Evolutionary conservation across 2,329 filamentous ascomycete genomes (phyloP).

Genomic region (Ceratocystis variospora): DNA sequence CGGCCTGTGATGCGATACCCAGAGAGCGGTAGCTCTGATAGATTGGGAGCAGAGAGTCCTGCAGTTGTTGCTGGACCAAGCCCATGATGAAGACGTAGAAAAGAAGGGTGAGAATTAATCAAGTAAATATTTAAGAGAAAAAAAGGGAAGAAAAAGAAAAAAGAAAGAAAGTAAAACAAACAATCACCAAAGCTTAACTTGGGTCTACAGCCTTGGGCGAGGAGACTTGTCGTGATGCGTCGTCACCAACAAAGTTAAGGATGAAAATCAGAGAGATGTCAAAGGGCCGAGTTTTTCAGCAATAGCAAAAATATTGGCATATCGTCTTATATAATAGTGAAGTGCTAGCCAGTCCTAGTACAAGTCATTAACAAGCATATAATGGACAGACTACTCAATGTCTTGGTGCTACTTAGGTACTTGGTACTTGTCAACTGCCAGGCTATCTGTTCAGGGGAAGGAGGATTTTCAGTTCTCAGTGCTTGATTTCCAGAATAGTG

Average conservation of each 20-base stretch:
- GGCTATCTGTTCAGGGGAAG: slow-evolving; percentile 1
- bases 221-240: slow-evolving; percentile 1
- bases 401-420: neutral
- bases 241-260: slow-evolving; percentile 3
- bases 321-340: slow-evolving; percentile 1
- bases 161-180: slow-evolving; percentile 2
- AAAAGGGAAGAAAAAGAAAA: slow-evolving; percentile 15
- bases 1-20: slow-evolving; percentile 35
- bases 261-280: slow-evolving; percentile 1
- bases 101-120: neutral
- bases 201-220: neutral
- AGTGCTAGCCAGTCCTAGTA: neutral
- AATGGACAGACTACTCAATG: neutral
- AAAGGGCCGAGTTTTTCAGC: neutral
- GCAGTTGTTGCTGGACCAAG: slow-evolving; percentile 38
- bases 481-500: neutral
- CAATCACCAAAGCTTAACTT: neutral
- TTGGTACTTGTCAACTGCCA: neutral
- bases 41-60: slow-evolving; percentile 29
- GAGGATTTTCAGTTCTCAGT: neutral
- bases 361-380: too few relatives aligned
- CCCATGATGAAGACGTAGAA: slow-evolving; percentile 34
- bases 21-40: slow-evolving; percentile 37
- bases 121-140: slow-evolving; percentile 17
- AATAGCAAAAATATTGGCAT: neutral